These are phyloP conservation scores for Dryas integrifolia DNA, from an alignment of 331 rosid genomes.

Conservation along the genomic window DNA sequence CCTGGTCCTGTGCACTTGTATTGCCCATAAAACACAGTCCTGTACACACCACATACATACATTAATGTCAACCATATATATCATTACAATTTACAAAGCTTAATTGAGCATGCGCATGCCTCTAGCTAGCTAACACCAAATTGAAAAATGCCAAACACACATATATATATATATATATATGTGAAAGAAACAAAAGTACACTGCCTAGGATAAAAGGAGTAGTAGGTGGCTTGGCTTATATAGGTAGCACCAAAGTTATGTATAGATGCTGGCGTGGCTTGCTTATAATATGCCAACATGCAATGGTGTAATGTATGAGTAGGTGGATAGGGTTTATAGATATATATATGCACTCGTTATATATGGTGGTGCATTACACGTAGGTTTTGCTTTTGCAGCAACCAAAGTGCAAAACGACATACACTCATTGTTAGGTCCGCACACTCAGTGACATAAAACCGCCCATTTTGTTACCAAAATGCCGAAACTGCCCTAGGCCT, in stretches of 20 bases:
- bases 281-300: conserved; percentile 12
- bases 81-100: conserved; percentile 13
- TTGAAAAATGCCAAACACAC: background rate
- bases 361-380: conserved; percentile 42
- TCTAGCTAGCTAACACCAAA: background rate
- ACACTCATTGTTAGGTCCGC: conserved; percentile 3
- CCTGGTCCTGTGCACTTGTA: conserved; percentile 92
- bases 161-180: background rate
- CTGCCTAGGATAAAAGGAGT: background rate
- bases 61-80: background rate
- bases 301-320: background rate
- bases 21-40: conserved; percentile 98
- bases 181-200: background rate
- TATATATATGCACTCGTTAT: background rate
- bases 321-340: conserved; percentile 8
- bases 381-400: conserved; percentile 31
- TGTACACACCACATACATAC: conserved; percentile 25
- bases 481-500: background rate
- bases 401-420: conserved; percentile 3
- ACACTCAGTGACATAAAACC: background rate
- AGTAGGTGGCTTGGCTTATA: background rate
- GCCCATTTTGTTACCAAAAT: conserved; percentile 16
- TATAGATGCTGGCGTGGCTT: conserved; percentile 16
- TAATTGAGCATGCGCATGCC: conserved; percentile 26
- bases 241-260: background rate